Evolutionary conservation across 805 yeast genomes (phyloP), one percentile per base, ranked within the genome.

Genomic region (Cyberlindnera lachancei): DNA sequence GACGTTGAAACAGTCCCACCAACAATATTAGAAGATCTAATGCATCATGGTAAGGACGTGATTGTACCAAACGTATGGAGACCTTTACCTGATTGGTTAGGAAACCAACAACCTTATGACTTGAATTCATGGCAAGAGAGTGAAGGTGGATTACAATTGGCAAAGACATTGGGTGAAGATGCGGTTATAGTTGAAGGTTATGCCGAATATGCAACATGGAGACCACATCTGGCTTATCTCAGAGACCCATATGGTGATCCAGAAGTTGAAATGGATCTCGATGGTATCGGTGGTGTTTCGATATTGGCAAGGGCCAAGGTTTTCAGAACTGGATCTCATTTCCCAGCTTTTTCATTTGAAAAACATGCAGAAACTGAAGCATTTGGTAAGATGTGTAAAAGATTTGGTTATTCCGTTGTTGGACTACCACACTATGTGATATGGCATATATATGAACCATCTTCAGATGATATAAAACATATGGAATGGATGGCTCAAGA

Each of bases 321-420:
- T 3, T 90, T 92, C 66, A 68, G 87, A 44, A 62, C 72, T n/a
- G 98, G 98, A 7, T 77, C 92, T 2, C 94, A 86, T 58, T 90
- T 88, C 71, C 97, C 98, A 7, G 97, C 96, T 1, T 90, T 90
- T 54, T 84, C 96, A 23, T 90, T 87, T 57, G 84, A 85, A 57
- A 86, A 85, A 49, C 98, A 90, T 55, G 98, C 97, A 3, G 98
- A 90, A 58, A 90, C 98, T 3, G 98, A 90, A 59, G 97, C 95
- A 0, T 90, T 92, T 58, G 98, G 95, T 32, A 87, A 85, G 56
- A 68, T 90, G 70, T 75, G 86, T 45, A 79, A 83, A 47, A 65
- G 79, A 47, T 84, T 88, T 94, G 87, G 88, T 3, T 84, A 72
- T 56, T 70, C 79, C n/a, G 96, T 90, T 21, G 73, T 79, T 39